Base-by-base conservation (phyloP, 345 rosid genomes). In the Syzygium grande region DNA sequence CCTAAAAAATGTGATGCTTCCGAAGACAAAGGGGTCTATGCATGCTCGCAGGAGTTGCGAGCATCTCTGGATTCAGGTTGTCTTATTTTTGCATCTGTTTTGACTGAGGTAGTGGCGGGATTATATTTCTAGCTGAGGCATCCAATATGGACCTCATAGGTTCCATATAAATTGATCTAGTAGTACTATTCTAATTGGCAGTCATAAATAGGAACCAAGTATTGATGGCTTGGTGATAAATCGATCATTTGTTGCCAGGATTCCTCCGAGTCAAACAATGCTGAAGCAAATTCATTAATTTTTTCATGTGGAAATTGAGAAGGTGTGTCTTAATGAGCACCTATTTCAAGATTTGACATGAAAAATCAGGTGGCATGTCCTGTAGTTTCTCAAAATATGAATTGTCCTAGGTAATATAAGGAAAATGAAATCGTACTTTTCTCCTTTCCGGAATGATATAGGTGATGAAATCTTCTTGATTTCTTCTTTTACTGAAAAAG, bases 31-130 rank as follows among this genome's bases (percentile, higher is more conserved):
- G 91, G 98, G 98, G 53, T 97, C 29, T 87, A 87, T 87, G 94
- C 95, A 53, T 94, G 98, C 92, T 87, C 95, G 90, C 93, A 89
- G 87, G 96, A 94, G 55, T 73, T 94, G 91, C 89, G 94, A 89
- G 91, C 89, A 63, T 90, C 96, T 79, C 88, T 95, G 85, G 96
- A 94, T 90, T 96, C 98, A 93, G 99, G 98, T 97, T 88, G 46
- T 87, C 88, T 56, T 77, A 11, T 51, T 52, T 85, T 7, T 53
- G 65, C 59, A 25, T 85, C 52, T 46, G 29, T 38, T 68, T 65
- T 65, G 43, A 65, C 78, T 65, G 78, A 65, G 22, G 21, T 17
- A 30, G 11, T 6, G 78, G 78, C 2, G 11, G 78, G 43, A 11
- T 21, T 29, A 61, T 86, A 59, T 27, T 14, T 49, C 25, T 86